Evolutionary conservation across 2,329 filamentous ascomycete genomes (phyloP).

Genomic region (Pseudogymnoascus destructans): DNA sequence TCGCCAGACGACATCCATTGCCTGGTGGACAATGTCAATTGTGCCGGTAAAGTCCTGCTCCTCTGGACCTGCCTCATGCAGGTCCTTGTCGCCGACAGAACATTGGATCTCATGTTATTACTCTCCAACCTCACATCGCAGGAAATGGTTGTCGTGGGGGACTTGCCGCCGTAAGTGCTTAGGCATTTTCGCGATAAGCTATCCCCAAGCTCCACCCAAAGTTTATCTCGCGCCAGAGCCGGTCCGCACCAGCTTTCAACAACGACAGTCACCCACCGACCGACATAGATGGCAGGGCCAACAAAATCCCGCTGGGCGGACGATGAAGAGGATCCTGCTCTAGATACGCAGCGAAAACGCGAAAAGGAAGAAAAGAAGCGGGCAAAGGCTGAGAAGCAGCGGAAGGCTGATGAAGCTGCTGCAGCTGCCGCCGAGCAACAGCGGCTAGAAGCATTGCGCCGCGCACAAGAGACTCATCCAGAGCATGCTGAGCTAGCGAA

Average conservation of each 20-base stretch:
- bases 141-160: not conserved
- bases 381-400: slow-evolving; percentile 68
- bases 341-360: slow-evolving; percentile 57
- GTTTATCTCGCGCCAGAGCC: not conserved
- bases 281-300: slow-evolving; percentile 6
- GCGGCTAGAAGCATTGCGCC: slow-evolving; percentile 19
- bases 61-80: slow-evolving; percentile 17
- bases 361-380: slow-evolving; percentile 87
- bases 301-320: slow-evolving; percentile 70
- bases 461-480: slow-evolving; percentile 19
- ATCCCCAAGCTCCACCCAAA: not conserved
- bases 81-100: slow-evolving; percentile 18
- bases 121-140: not conserved
- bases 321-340: slow-evolving; percentile 65
- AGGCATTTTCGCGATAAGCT: slow-evolving; percentile 1
- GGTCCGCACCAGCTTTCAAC: not conserved
- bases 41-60: slow-evolving; percentile 13
- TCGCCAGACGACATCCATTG: slow-evolving; percentile 21
- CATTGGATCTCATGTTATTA: slow-evolving; percentile 22
- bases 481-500: slow-evolving; percentile 29
- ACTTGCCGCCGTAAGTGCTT: not conserved
- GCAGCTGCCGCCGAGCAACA: slow-evolving; percentile 16
- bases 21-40: slow-evolving; percentile 16
- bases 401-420: slow-evolving; percentile 42
- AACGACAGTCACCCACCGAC: not conserved